Evolutionary conservation across 2,329 filamentous ascomycete species (phyloP).

Genomic region (Xylariaceae sp.): DNA sequence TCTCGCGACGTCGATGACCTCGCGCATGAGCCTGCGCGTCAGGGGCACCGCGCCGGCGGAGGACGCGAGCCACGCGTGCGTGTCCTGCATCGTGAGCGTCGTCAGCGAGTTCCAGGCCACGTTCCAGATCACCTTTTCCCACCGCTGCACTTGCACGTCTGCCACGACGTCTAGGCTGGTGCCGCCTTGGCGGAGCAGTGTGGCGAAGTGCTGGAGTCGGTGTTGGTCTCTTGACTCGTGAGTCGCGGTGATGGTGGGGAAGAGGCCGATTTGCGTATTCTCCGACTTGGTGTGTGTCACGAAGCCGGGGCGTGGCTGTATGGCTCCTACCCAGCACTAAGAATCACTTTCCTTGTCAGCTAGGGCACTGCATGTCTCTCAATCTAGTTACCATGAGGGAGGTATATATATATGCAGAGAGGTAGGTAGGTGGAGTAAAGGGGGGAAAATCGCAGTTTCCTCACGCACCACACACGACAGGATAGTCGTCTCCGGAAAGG

Average conservation of each 20-base stretch:
- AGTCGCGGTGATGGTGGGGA: conserved; percentile 31
- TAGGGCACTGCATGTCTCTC: neutral
- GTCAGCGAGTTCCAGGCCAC: conserved; percentile 57
- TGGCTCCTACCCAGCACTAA: conserved; percentile 48
- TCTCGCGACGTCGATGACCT: conserved; percentile 51
- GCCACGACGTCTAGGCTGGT: conserved; percentile 44
- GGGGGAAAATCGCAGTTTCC: conserved; percentile 1
- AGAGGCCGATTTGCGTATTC: conserved; percentile 50
- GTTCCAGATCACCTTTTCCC: conserved; percentile 57
- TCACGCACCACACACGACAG: conserved; percentile 49
- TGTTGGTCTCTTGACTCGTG: conserved; percentile 29
- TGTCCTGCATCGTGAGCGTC: conserved; percentile 48
- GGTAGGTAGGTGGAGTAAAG: neutral
- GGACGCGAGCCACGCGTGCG: conserved; percentile 45
- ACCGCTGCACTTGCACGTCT: conserved; percentile 52
- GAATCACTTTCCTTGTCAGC: no score
- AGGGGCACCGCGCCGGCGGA: conserved; percentile 40
- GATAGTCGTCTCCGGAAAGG: conserved; percentile 47
- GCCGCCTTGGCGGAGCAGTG: conserved; percentile 35
- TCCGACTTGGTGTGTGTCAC: conserved; percentile 47
- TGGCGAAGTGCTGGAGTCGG: conserved; percentile 37
- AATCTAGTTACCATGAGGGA: neutral
- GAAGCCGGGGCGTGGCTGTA: conserved; percentile 43
- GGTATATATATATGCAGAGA: neutral
- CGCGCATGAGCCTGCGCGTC: conserved; percentile 46